These are phyloP conservation scores for Ottelia alismoides DNA, from an alignment of 106 monocot species.

Conservation along the genomic window DNA sequence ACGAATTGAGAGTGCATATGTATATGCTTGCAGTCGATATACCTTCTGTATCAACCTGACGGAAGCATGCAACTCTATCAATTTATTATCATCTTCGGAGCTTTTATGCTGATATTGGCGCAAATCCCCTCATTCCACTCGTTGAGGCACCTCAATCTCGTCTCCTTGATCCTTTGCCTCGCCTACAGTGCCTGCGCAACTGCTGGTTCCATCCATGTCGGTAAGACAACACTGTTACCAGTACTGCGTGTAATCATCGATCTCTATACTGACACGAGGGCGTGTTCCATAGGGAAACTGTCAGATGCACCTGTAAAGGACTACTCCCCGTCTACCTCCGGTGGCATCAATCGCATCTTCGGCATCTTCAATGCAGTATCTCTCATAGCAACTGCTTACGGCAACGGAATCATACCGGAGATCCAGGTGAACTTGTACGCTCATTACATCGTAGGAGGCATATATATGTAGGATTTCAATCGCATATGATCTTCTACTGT, in stretches of 20 bases:
- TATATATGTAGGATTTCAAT: background rate
- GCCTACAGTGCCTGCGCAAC: conserved; percentile 60
- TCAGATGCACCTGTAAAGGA: conserved; percentile 33
- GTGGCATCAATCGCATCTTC: conserved; percentile 35
- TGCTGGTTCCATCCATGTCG: conserved; percentile 50
- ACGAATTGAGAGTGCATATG: background rate
- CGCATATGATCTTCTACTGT: too few relatives aligned
- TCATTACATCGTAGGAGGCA: background rate
- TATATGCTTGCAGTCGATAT: conserved; percentile 36
- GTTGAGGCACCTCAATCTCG: conserved; percentile 57
- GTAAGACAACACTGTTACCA: conserved; percentile 11
- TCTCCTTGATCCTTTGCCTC: conserved; percentile 56
- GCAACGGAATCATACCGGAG: conserved; percentile 95
- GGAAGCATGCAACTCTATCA: conserved; percentile 40
- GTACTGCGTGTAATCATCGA: too few relatives aligned
- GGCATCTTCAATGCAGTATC: conserved; percentile 60
- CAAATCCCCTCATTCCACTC: conserved; percentile 84
- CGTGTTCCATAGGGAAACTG: background rate
- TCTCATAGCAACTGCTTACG: conserved; percentile 77
- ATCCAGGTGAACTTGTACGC: conserved; percentile 51
- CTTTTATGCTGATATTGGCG: conserved; percentile 44
- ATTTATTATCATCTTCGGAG: conserved; percentile 57
- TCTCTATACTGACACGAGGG: too few relatives aligned
- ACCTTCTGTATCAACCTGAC: conserved; percentile 32
- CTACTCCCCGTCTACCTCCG: conserved; percentile 35